These are phyloP conservation scores for Helichrysum umbraculigerum DNA, from an alignment of 129 eudicot species.

Conservation along the genomic window DNA sequence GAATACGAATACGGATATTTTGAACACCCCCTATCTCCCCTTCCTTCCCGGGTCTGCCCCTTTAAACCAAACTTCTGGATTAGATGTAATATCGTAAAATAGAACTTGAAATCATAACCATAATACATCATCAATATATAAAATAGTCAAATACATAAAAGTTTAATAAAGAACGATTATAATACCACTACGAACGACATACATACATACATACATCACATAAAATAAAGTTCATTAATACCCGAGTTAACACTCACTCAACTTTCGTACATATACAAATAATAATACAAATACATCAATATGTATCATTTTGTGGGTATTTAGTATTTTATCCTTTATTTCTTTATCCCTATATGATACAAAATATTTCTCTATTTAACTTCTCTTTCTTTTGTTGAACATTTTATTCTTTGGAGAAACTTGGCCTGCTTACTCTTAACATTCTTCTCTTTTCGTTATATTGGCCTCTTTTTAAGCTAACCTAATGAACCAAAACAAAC, in stretches of 20 bases:
- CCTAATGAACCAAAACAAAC: conserved; percentile 17
- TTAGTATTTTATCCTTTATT: conserved; percentile 11
- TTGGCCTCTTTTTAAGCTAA: conserved; percentile 20
- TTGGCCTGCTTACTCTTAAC: conserved; percentile 4
- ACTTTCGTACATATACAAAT: background rate
- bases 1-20: too few relatives aligned
- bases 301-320: conserved; percentile 13
- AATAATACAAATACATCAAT: conserved; percentile 22
- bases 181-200: too few relatives aligned
- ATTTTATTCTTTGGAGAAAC: conserved; percentile 19
- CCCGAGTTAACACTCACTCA: background rate
- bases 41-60: too few relatives aligned
- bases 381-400: conserved; percentile 7
- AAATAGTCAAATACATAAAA: too few relatives aligned
- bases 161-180: too few relatives aligned
- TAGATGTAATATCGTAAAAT: too few relatives aligned
- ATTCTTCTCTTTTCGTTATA: conserved; percentile 6
- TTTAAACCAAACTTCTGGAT: too few relatives aligned
- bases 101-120: too few relatives aligned
- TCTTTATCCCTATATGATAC: conserved; percentile 5
- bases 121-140: too few relatives aligned
- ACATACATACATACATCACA: too few relatives aligned
- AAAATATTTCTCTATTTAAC: background rate
- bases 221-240: background rate
- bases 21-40: too few relatives aligned